Conservation (phyloP, 177 flowering plant genomes). For the Vitis hybrid region DNA sequence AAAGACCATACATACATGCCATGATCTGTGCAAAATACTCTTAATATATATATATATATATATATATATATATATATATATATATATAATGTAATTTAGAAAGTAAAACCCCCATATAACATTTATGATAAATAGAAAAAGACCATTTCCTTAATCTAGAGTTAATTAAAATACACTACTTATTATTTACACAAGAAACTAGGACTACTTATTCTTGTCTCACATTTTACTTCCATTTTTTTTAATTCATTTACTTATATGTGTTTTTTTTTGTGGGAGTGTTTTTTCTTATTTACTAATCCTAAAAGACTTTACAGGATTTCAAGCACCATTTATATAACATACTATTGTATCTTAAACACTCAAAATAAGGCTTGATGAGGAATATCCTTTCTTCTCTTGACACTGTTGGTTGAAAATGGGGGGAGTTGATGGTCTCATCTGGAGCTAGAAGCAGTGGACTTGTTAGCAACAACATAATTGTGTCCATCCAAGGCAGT, state of each 20-base stretch:
- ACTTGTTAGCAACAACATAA: slow-evolving; percentile 10
- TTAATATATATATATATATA: too few relatives aligned
- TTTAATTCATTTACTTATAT: too few relatives aligned
- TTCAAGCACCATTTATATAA: too few relatives aligned
- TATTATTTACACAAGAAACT: background rate
- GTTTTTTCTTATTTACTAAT: background rate
- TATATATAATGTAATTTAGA: too few relatives aligned
- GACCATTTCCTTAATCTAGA: background rate
- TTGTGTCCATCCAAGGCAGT: slow-evolving; percentile 15
- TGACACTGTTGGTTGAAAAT: slow-evolving; percentile 41
- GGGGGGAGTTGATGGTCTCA: slow-evolving; percentile 45
- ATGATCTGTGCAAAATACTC: too few relatives aligned
- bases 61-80: too few relatives aligned
- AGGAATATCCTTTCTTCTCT: slow-evolving; percentile 73
- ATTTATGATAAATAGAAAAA: background rate
- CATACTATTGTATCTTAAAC: too few relatives aligned
- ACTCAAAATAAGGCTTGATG: slow-evolving; percentile 51
- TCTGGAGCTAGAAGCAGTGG: slow-evolving; percentile 27
- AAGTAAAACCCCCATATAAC: background rate
- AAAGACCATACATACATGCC: background rate
- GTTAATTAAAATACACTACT: background rate
- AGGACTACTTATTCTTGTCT: background rate
- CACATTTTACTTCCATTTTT: background rate
- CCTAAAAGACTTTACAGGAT: background rate
- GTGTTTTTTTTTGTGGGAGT: too few relatives aligned